phyloP scores from a whole-genome alignment of 768 basidiomycete species.

The Boletus vinaceobasis region DNA sequence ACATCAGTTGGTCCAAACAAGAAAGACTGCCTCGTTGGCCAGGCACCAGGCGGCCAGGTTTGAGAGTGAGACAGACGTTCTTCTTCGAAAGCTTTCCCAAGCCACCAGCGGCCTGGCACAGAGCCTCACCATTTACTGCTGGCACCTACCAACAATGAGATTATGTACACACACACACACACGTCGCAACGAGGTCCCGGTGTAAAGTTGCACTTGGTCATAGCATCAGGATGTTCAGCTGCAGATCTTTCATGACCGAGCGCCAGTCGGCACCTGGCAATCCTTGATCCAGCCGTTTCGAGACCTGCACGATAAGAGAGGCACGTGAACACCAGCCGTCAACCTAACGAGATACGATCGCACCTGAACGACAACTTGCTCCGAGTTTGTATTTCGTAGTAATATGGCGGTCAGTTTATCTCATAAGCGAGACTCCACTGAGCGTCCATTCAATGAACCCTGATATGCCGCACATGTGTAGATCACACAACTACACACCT shows the following conservation, averaged over 20 bases:
- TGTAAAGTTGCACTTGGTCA: conserved; percentile 15
- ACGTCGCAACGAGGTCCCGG: conserved; percentile 20
- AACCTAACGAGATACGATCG: conserved; percentile 17
- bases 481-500: conserved; percentile 22
- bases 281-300: conserved; percentile 34
- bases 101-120: conserved; percentile 7
- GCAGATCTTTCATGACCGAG: conserved; percentile 35
- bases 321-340: conserved; percentile 23
- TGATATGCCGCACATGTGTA: conserved; percentile 13
- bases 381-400: conserved; percentile 35
- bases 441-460: conserved; percentile 26
- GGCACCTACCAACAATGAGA: conserved; percentile 19
- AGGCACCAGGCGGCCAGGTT: conserved; percentile 10
- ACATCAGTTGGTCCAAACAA: conserved; percentile 9
- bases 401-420: conserved; percentile 17
- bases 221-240: conserved; percentile 24
- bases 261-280: conserved; percentile 31
- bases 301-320: conserved; percentile 26
- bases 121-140: conserved; percentile 23
- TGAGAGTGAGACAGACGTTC: conserved; percentile 11
- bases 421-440: conserved; percentile 10
- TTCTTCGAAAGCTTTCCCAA: conserved; percentile 13
- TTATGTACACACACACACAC: conserved; percentile 24
- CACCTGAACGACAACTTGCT: conserved; percentile 33
- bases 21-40: conserved; percentile 12